phyloP scores from a whole-genome alignment of 768 basidiomycete species.

The Suillus fuscotomentosus region DNA sequence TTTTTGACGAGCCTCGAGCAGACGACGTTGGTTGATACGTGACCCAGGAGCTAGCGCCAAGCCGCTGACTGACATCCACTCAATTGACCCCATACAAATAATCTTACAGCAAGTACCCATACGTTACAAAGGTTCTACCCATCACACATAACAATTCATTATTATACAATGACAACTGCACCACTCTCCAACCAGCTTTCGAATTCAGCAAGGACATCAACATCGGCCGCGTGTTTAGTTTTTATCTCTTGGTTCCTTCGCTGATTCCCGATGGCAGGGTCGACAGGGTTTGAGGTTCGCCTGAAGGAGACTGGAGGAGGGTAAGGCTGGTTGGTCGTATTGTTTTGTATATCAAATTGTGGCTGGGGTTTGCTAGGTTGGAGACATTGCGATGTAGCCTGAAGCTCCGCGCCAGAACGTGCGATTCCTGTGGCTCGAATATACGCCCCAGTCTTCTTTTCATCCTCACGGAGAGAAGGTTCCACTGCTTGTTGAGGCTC shows the following conservation, averaged over 20 bases:
- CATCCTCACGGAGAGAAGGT: background rate
- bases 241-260: background rate
- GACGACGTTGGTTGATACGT: background rate
- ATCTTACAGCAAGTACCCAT: conserved; percentile 5
- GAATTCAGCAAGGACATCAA: conserved; percentile 63
- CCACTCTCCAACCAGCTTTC: conserved; percentile 70
- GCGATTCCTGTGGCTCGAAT: background rate
- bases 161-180: conserved; percentile 46
- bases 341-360: background rate
- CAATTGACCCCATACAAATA: background rate
- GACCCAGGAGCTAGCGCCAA: background rate
- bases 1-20: conserved; percentile 50
- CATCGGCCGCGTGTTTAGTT: conserved; percentile 13
- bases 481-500: conserved; percentile 7
- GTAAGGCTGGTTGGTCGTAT: background rate
- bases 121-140: background rate
- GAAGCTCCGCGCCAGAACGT: background rate
- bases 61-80: background rate
- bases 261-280: background rate
- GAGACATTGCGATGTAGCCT: background rate
- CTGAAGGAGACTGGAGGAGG: background rate
- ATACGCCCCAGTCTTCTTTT: no score
- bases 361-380: background rate
- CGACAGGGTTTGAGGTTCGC: background rate
- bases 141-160: background rate